Evolutionary conservation across 2,329 filamentous ascomycete genomes (phyloP).

Genomic region (Ciborinia camelliae): DNA sequence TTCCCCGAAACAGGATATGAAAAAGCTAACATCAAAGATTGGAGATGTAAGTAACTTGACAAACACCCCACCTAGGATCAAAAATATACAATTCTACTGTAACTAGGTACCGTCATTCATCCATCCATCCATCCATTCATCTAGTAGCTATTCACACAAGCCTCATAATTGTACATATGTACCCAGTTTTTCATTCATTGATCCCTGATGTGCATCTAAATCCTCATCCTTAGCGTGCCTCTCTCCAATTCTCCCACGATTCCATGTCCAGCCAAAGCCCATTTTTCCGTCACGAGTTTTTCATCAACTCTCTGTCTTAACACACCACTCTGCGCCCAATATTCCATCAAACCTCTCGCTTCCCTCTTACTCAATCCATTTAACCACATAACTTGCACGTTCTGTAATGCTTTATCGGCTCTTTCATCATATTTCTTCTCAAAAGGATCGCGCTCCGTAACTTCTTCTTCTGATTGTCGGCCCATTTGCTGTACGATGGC

Average conservation of each 20-base stretch:
- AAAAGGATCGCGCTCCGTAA: slow-evolving; percentile 51
- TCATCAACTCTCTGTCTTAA: slow-evolving; percentile 69
- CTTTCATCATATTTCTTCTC: slow-evolving; percentile 55
- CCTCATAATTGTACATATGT: not conserved
- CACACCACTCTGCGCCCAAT: slow-evolving; percentile 85
- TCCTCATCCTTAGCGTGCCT: slow-evolving; percentile 46
- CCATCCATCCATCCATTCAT: not conserved
- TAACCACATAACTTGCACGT: slow-evolving; percentile 54
- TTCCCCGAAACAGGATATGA: too few species aligned
- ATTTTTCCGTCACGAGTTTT: slow-evolving; percentile 71
- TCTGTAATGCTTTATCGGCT: slow-evolving; percentile 51
- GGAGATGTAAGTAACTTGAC: too few species aligned
- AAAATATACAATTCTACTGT: not conserved
- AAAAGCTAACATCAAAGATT: not conserved
- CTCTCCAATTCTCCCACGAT: slow-evolving; percentile 84
- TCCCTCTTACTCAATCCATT: slow-evolving; percentile 69
- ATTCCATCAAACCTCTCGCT: slow-evolving; percentile 79
- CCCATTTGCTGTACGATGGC: slow-evolving; percentile 58
- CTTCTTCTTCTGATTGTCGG: slow-evolving; percentile 37
- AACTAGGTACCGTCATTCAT: not conserved
- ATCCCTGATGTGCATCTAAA: slow-evolving; percentile 22
- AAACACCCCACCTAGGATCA: not conserved
- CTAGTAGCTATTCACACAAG: not conserved
- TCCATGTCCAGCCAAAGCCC: slow-evolving; percentile 77
- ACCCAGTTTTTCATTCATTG: not conserved